Evolutionary conservation across 2,329 filamentous ascomycete species (phyloP), one percentile per base, ranked within the genome.

Genomic region (Talaromyces sp.): DNA sequence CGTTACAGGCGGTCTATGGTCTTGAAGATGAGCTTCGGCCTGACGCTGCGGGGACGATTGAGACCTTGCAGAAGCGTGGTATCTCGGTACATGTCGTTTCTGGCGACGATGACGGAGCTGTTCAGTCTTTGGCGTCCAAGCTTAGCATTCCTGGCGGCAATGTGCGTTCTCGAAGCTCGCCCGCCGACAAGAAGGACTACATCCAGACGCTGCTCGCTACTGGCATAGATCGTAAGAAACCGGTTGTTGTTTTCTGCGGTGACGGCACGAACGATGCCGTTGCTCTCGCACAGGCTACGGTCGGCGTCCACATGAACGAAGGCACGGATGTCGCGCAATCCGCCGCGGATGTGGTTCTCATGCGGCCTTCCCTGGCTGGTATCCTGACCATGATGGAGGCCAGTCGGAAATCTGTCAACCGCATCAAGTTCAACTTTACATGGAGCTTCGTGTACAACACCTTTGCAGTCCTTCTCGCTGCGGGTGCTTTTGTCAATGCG

Each of bases 211-310:
- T 53, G 10, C n/a, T 21, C 21, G 5, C 13, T 6, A n/a, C n/a
- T n/a, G n/a, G 5, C 37, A 8, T 10, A 3, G 5, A 17, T 15
- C 3, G 15, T 8, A 28, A 28, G 11, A 43, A 13, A 2, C 6
- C 40, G 7, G 25, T n/a, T 21, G 81, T 89, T 17, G 70, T 91
- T 5, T 92, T 93, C 70, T 81, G 83, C 53, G 89, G 89, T 35
- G 89, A 93, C 64, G 89, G 89, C 1, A 91, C 87, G 13, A 93
- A 93, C 69, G 89, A 93, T 66, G 87, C 89, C 0, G 78, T 84
- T 2, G 89, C 89, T 0, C 78, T 93, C 2, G 84, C 87, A 0
- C 82, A 86, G 66, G 87, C 89, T 1, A 81, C 81, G 5, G 80
- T 93, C 28, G 89, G 89, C 28, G 77, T 91, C 0, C 86, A 89